These are phyloP conservation scores for Rhynchosporium secalis DNA, from an alignment of 2,329 filamentous ascomycete genomes.

Conservation along the genomic window DNA sequence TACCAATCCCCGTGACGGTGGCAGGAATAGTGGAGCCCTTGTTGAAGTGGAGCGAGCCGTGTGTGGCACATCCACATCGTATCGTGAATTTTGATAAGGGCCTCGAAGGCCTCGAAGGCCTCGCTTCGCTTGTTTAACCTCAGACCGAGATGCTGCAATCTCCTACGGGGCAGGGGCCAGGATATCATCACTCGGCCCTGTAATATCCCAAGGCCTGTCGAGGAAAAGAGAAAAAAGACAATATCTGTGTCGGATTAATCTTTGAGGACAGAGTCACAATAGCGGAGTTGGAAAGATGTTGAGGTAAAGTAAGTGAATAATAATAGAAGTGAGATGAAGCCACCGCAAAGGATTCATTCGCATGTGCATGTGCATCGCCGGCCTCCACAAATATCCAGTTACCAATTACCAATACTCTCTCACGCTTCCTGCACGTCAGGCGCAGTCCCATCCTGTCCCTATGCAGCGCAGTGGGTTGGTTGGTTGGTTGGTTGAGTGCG, in stretches of 20 bases:
- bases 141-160: constrained; percentile 16
- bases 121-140: background rate
- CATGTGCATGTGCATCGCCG: too few relatives aligned
- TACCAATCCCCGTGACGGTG: background rate
- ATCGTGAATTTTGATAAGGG: constrained; percentile 2
- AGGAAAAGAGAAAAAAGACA: background rate
- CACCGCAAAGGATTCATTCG: too few relatives aligned
- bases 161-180: constrained; percentile 15
- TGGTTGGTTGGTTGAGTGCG: background rate
- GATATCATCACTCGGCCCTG: constrained; percentile 14
- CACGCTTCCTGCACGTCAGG: background rate
- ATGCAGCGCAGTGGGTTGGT: too few relatives aligned
- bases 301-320: too few relatives aligned
- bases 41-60: too few relatives aligned
- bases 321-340: too few relatives aligned
- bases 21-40: too few relatives aligned
- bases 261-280: too few relatives aligned
- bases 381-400: too few relatives aligned
- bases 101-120: background rate
- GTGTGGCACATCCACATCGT: background rate
- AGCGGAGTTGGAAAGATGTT: too few relatives aligned
- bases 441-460: background rate
- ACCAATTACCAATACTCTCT: too few relatives aligned
- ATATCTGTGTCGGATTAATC: background rate
- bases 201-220: background rate